Conservation (phyloP, 306 rosid species). For the Malus fusca region DNA sequence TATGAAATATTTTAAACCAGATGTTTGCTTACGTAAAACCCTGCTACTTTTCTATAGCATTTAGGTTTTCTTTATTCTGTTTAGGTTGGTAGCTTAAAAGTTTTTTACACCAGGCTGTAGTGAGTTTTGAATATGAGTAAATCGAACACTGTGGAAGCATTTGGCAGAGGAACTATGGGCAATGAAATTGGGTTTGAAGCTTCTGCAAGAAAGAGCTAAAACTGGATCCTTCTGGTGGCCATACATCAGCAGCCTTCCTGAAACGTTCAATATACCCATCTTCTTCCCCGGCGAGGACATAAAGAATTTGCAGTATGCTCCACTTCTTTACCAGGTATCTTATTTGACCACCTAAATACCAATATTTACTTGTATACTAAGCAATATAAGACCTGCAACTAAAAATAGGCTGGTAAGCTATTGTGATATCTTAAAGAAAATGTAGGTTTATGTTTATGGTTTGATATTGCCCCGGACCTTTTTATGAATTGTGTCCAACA, state of each 20-base stretch:
- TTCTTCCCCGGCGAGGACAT: constrained; percentile 81
- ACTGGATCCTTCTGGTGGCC: constrained; percentile 98
- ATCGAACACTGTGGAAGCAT: constrained; percentile 80
- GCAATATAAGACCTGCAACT: neutral
- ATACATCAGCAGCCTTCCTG: constrained; percentile 82
- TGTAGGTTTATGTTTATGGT: neutral
- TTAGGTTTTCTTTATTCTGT: constrained; percentile 6
- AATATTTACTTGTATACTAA: neutral
- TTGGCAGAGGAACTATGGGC: constrained; percentile 99
- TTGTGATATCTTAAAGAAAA: neutral
- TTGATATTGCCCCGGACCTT: neutral
- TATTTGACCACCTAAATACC: neutral
- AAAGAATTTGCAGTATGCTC: constrained; percentile 93
- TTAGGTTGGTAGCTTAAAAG: constrained; percentile 39
- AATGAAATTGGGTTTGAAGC: constrained; percentile 93
- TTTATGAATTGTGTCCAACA: neutral
- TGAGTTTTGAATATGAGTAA: constrained; percentile 72
- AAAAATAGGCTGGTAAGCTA: neutral
- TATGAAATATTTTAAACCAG: neutral
- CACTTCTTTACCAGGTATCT: constrained; percentile 84
- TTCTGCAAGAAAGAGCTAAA: constrained; percentile 87
- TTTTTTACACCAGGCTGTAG: constrained; percentile 43
- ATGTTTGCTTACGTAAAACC: neutral
- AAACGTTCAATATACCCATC: constrained; percentile 64
- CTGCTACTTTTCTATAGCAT: neutral